Conservation (phyloP, 2,329 filamentous ascomycete species). For the Penicillium nordicum region DNA sequence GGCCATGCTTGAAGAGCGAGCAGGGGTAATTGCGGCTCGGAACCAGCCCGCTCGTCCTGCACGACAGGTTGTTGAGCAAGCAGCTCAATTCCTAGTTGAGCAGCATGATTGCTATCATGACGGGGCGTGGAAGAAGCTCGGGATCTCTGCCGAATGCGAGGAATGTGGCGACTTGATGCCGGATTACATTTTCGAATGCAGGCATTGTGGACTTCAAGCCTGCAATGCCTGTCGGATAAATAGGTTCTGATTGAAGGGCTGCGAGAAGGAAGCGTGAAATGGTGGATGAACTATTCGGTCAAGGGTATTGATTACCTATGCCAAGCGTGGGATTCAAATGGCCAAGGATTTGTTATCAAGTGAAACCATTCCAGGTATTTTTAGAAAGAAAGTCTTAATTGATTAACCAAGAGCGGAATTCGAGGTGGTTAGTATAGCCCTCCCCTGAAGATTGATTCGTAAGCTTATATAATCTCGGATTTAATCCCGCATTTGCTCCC, state of each 20-base stretch:
- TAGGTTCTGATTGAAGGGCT: neutral
- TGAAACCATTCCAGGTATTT: neutral
- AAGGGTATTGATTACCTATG: neutral
- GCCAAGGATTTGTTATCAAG: neutral
- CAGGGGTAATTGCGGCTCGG: neutral
- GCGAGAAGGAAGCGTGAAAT: neutral
- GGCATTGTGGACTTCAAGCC: neutral
- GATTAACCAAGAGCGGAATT: neutral
- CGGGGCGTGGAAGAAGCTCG: neutral
- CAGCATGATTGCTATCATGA: neutral
- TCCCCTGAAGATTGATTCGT: neutral
- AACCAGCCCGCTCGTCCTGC: neutral
- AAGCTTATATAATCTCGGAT: neutral
- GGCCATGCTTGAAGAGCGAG: neutral
- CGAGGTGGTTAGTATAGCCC: no score
- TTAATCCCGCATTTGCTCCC: neutral
- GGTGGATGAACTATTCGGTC: neutral
- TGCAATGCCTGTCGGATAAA: neutral
- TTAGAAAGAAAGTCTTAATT: neutral
- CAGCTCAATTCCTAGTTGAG: neutral
- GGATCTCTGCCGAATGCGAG: neutral
- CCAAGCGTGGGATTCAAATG: neutral
- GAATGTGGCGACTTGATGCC: neutral
- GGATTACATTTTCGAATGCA: neutral
- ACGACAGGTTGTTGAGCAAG: neutral